These are phyloP conservation scores for Papiliotrema nemorosa DNA, from an alignment of 1,284 basidiomycete genomes.

Conservation along the genomic window DNA sequence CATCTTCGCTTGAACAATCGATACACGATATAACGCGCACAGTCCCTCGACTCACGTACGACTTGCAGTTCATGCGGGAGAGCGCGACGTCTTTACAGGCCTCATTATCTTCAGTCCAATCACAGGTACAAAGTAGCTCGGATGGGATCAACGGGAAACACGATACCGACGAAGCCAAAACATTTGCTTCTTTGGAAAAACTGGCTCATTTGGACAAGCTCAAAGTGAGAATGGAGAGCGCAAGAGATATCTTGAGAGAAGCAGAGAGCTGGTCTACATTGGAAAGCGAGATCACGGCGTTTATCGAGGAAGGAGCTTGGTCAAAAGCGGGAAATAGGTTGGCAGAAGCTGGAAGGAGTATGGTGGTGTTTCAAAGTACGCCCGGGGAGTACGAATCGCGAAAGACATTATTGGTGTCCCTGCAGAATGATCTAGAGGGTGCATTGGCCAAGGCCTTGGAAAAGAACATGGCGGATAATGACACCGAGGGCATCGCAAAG, in stretches of 20 bases:
- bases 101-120: conserved; percentile 16
- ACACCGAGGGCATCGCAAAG: conserved; percentile 51
- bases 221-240: conserved; percentile 77
- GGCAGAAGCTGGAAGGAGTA: conserved; percentile 76
- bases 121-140: conserved; percentile 1
- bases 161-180: conserved; percentile 27
- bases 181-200: conserved; percentile 56
- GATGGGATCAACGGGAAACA: background rate
- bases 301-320: conserved; percentile 63
- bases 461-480: conserved; percentile 70
- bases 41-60: conserved; percentile 82
- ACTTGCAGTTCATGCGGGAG: conserved; percentile 92
- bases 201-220: conserved; percentile 75
- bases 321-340: conserved; percentile 82
- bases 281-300: conserved; percentile 79
- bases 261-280: conserved; percentile 92
- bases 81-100: conserved; percentile 70
- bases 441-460: conserved; percentile 79
- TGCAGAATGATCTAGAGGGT: conserved; percentile 91
- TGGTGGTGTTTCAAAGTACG: conserved; percentile 86
- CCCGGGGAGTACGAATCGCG: conserved; percentile 76
- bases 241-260: conserved; percentile 78
- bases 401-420: conserved; percentile 73
- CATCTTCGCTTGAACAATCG: conserved; percentile 72
- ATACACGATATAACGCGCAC: conserved; percentile 86